Conservation (phyloP, 768 basidiomycete genomes). For the Chalciporus sphaerocephalus region DNA sequence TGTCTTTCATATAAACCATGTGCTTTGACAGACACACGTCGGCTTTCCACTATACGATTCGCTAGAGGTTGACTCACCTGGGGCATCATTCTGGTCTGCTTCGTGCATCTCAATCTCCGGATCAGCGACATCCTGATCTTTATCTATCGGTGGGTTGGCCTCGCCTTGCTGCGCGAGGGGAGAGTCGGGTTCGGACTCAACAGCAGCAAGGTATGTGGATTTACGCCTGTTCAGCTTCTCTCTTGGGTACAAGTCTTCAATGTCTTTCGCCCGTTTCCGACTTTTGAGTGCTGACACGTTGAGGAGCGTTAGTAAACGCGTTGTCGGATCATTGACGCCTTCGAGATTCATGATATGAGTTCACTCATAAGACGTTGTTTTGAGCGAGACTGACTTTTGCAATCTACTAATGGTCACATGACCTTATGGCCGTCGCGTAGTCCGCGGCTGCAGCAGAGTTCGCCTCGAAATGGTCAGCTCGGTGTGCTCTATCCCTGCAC, state of each 20-base stretch:
- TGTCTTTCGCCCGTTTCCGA: slow-evolving; percentile 48
- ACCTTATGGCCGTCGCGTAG: slow-evolving; percentile 12
- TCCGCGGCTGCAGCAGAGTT: too few species aligned
- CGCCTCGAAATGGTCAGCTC: neutral
- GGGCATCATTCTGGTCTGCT: slow-evolving; percentile 27
- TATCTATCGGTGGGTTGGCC: slow-evolving; percentile 11
- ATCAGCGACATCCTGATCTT: slow-evolving; percentile 28
- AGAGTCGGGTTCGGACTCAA: slow-evolving; percentile 12
- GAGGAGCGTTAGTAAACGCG: slow-evolving; percentile 79
- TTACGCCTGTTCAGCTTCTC: slow-evolving; percentile 70
- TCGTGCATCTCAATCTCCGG: slow-evolving; percentile 23
- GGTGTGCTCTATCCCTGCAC: too few species aligned
- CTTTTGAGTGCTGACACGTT: slow-evolving; percentile 83
- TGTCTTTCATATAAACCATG: slow-evolving; percentile 64
- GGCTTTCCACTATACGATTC: neutral
- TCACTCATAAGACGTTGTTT: too few species aligned
- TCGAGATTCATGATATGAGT: slow-evolving; percentile 20
- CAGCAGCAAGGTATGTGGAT: slow-evolving; percentile 34
- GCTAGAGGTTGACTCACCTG: slow-evolving; percentile 8
- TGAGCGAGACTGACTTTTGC: too few species aligned
- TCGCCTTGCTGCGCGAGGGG: slow-evolving; percentile 6
- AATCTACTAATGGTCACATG: slow-evolving; percentile 14
- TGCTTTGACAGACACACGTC: slow-evolving; percentile 4
- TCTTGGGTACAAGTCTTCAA: slow-evolving; percentile 35
- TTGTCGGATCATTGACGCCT: slow-evolving; percentile 55